Evolutionary conservation across 2,329 filamentous ascomycete genomes (phyloP), one percentile per base, ranked within the genome.

Genomic region (Colletotrichum sp.): DNA sequence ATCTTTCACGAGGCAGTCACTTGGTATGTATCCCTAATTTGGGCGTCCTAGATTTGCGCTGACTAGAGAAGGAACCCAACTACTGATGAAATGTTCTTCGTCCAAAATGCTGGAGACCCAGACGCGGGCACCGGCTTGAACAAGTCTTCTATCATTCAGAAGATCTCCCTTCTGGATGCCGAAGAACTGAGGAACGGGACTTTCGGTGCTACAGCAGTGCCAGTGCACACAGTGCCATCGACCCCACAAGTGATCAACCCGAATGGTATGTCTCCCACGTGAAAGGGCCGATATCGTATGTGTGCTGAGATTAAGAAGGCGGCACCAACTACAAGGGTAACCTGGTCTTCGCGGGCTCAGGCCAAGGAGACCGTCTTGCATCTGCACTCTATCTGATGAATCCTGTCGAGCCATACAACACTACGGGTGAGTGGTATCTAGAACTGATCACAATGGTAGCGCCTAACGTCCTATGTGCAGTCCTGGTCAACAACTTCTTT

Each of bases 401-500:
- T 71, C 86, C 87, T 0, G 34, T 78, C 15, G 83, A 84, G 15
- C 89, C 89, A 0, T 90, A 90, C 80, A 90, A 90, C 78, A 88
- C 87, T 0, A 88, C 87, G 7, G 80, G 87, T 88, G 76, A 80
- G 81, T 77, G 13, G 2, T 39, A 28, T 48, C 1, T 52, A 4
- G 15, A 25, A 6, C 5, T 3, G 6, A 39, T 19, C 2, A 2
- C 57, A 5, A 12, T 4, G 22, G 12, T 8, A 36, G 5, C 0
- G n/a, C 28, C 64, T n/a, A 71, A 39, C 1, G 5, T 78, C 2
- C 13, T 3, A 1, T 16, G 44, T 4, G 44, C 9, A 86, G 87
- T 88, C 0, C 82, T 93, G 13, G 73, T 93, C n/a, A 91, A 91
- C 78, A 91, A 90, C 80, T 93, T 86, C 80, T 90, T 90, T 69